Evolutionary conservation across 163 green algal species (phyloP), one percentile per base, ranked within the genome.

Genomic region (Scenedesmus sp.): DNA sequence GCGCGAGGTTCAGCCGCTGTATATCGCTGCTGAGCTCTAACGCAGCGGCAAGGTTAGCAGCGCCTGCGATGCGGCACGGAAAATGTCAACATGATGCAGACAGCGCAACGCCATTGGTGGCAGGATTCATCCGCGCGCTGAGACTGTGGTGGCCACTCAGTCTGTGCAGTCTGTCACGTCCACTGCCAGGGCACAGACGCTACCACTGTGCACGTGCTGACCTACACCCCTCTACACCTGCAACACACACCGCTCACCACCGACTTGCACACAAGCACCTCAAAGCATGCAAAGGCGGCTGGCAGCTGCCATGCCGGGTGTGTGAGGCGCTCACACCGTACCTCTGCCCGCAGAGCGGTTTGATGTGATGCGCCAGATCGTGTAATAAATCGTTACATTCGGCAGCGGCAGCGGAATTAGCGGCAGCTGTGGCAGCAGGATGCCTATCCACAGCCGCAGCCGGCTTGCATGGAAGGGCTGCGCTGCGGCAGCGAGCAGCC

Each of bases 381-480:
- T 89, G 81, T 85, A 92, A 33, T 92, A 92, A 0, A 92, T 89
- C 3, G 88, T 88, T 20, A 92, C 81, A 35, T 92, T 92, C 24
- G 88, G 88, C 26, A 92, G 88, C 10, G 88, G 88, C 81, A 92
- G 82, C 26, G 80, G 65, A 2, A 92, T 83, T 35, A 92, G 87
- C 20, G 87, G 87, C 24, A 91, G 13, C 87, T 91, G 87, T 0
- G 87, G 87, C 13, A 91, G n/a, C 40, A 87, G 2, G 10, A 49
- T 35, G 3, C 37, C 51, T 2, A 51, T 40, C 87, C 87, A 91
- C 42, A 87, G 1, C 13, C 78, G 79, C 10, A 86, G 18, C 35
- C 87, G 30, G 40, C 51, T 81, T 13, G 7, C 44, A 35, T 91
- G 87, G 56, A 91, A 87, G 0, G 87, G 87, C 83, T 56, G 40